Evolutionary conservation across 257 asterid genomes (phyloP), one percentile per base, ranked within the genome.

Genomic region (Asclepias syriaca): DNA sequence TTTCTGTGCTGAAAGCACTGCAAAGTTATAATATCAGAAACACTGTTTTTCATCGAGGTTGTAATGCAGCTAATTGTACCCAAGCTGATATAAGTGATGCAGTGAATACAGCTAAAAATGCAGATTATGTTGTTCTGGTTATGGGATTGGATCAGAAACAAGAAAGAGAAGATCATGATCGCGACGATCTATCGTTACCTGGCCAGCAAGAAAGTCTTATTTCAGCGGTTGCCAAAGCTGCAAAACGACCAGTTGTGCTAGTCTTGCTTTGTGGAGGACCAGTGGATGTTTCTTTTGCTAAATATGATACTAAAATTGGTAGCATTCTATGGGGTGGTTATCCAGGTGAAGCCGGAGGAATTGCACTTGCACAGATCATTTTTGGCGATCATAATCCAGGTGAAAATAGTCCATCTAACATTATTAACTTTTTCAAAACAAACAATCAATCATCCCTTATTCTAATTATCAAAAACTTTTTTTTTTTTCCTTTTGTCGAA

Each of bases 301-400:
- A 85, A 58, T 40, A 69, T 27, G 77, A 88, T 57, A 83, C 84
- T 0, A 87, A 90, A 70, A 81, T 90, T 0, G 96, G 96, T 16
- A 79, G 96, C 80, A 92, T 92, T 27, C 12, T 92, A 56, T 92
- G 98, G 98, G 96, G 82, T 50, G 96, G 98, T 15, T 92, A 88
- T 78, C 98, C 96, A 0, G 98, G 98, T 39, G 94, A 92, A 78
- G 89, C 89, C n/a, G 98, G 98, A 13, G 98, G 88, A n/a, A 75
- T 76, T 71, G 98, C 96, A 14, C 65, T 92, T 8, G 82, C 96
- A 32, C 75, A 92, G 69, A 81, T 86, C 77, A 51, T 92, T 74
- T 90, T 92, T 66, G 96, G 98, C 5, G 89, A 85, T 58, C 88
- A 88, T 57, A 92, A 90, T 84, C 98, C 95, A 72, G 93, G 98